Base-by-base conservation (phyloP, 768 basidiomycete species). In the Baorangia bicolor region DNA sequence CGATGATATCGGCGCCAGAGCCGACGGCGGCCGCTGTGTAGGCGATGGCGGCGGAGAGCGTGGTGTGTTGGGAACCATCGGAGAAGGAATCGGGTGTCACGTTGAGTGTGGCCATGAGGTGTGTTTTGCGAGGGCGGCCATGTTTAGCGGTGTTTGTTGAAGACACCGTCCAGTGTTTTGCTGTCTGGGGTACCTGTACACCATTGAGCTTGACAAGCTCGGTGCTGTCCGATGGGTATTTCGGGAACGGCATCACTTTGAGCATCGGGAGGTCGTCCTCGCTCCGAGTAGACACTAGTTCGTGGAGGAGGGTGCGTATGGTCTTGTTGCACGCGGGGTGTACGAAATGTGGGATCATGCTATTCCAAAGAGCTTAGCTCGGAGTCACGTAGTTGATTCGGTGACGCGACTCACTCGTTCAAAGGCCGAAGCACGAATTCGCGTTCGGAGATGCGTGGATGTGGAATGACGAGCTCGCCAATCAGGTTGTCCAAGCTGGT, bases 21-120 rank as follows among this genome's bases (percentile, higher is more conserved):
- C 69, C 57, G 2, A 85, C 74, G 0, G 92, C 78, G 4, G 73
- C 48, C 4, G 65, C 58, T 0, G 78, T 75, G 57, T 87, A 89
- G 3, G 66, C 62, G 16, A 93, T 64, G 0, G 88, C 90, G 11
- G 77, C 68, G 0, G 78, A 60, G 12, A 86, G 60, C 0, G 78
- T 78, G 57, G 80, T 76, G 68, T 88, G 77, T 20, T 71, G 66
- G 1, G 85, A 79, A 11, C 94, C 94, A 58, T 98, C 94, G 0
- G 95, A 98, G 74, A 98, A 98, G 0, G 95, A 97, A 72, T 99
- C 96, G 3, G 96, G 95, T 0, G 96, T 98, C 7, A 81, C 81
- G 67, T 98, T 98, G 53, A 99, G 80, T 1, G 92, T 97, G 0
- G 88, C 88, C 96, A 98, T 98, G 54, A 98, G 68, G 53, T 82